Percentiles rank a stretch among this genome's conserved stretches.
These are phyloP conservation scores for Penicillium manginii DNA, from an alignment of 495 filamentous ascomycete species.

Conservation along the genomic window DNA sequence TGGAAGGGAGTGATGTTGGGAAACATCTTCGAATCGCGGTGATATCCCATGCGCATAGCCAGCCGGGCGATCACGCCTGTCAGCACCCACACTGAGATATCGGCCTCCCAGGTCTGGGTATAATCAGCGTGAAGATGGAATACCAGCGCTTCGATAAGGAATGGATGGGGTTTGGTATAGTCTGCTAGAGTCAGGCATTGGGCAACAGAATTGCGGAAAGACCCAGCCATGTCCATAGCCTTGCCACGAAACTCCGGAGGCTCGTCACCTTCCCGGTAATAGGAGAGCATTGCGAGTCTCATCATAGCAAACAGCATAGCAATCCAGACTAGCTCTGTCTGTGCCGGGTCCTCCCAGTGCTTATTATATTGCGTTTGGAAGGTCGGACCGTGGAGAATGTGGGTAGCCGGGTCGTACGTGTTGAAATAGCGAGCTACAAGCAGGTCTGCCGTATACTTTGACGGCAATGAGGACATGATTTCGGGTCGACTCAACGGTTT, in stretches of 20 bases:
- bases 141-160: slow-evolving; percentile 87
- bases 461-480: slow-evolving; percentile 77
- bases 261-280: slow-evolving; percentile 86
- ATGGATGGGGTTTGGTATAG: slow-evolving; percentile 82
- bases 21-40: slow-evolving; percentile 86
- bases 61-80: slow-evolving; percentile 79
- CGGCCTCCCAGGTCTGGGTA: slow-evolving; percentile 75
- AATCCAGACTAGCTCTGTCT: slow-evolving; percentile 85
- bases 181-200: slow-evolving; percentile 87
- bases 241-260: slow-evolving; percentile 78
- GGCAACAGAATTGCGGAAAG: slow-evolving; percentile 80
- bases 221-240: slow-evolving; percentile 74
- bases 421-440: slow-evolving; percentile 76
- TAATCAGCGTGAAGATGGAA: slow-evolving; percentile 86
- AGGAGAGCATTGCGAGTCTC: slow-evolving; percentile 88
- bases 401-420: slow-evolving; percentile 72
- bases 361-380: slow-evolving; percentile 83
- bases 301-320: slow-evolving; percentile 87
- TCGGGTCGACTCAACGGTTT: slow-evolving; percentile 72
- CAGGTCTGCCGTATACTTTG: slow-evolving; percentile 78
- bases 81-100: slow-evolving; percentile 81
- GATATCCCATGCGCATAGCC: slow-evolving; percentile 94
- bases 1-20: slow-evolving; percentile 82
- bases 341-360: slow-evolving; percentile 84
- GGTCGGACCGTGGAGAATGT: slow-evolving; percentile 83